These are phyloP conservation scores for Ustilago hordei DNA, from an alignment of 1,284 basidiomycete genomes.

Conservation along the genomic window DNA sequence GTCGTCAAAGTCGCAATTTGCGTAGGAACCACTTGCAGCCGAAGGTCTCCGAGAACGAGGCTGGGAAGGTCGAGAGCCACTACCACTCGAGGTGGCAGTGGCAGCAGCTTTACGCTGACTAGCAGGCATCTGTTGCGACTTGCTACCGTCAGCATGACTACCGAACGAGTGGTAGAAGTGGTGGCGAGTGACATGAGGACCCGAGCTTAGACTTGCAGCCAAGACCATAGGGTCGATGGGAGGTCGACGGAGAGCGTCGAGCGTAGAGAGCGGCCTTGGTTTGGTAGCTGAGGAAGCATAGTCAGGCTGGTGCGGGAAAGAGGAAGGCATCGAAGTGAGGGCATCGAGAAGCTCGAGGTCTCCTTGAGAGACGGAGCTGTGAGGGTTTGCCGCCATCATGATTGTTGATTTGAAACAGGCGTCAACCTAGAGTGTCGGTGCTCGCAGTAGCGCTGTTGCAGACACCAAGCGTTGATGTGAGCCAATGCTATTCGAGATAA, in stretches of 20 bases:
- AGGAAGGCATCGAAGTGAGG: conserved; percentile 51
- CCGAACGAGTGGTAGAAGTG: conserved; percentile 66
- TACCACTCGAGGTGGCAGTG: conserved; percentile 13
- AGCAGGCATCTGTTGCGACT: conserved; percentile 60
- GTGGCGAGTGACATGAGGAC: conserved; percentile 65
- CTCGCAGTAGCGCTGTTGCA: conserved; percentile 15
- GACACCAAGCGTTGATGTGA: not conserved
- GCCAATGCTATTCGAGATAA: not conserved
- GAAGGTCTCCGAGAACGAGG: conserved; percentile 27
- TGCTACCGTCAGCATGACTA: conserved; percentile 31
- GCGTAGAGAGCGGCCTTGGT: conserved; percentile 52
- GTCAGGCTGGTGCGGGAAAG: conserved; percentile 39
- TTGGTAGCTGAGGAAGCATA: conserved; percentile 22
- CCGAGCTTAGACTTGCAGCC: conserved; percentile 61
- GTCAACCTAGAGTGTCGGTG: not conserved
- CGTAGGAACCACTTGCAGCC: conserved; percentile 50
- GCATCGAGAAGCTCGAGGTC: conserved; percentile 59
- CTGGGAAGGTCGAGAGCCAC: not conserved
- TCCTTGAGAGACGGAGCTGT: conserved; percentile 33
- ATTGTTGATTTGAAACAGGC: conserved; percentile 12
- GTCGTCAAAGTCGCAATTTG: conserved; percentile 57
- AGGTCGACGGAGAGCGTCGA: conserved; percentile 63
- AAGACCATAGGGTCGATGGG: conserved; percentile 67
- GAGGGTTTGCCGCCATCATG: conserved; percentile 42
- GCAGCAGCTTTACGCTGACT: conserved; percentile 45